A percentile compares a stretch with the other conserved stretches of the same genome.
Evolutionary conservation across 2,329 filamentous ascomycete species (phyloP).

Genomic region (Seiridium unicorne): DNA sequence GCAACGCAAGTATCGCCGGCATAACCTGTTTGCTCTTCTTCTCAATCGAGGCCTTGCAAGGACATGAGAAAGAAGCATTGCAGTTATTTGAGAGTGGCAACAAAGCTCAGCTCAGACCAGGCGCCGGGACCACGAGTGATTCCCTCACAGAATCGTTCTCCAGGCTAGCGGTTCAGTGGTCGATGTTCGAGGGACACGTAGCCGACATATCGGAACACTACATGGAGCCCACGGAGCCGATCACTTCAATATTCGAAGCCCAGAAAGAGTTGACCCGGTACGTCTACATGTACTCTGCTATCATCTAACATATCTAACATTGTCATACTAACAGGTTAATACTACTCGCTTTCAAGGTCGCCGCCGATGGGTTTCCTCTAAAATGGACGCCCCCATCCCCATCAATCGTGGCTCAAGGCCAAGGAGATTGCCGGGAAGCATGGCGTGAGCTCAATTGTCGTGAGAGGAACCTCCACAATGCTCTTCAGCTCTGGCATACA

Average conservation of each 20-base stretch:
- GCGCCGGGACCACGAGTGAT: neutral
- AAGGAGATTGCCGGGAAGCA: neutral
- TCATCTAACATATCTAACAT: neutral
- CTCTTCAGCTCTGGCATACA: neutral
- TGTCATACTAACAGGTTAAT: neutral
- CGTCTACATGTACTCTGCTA: neutral
- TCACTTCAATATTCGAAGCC: neutral
- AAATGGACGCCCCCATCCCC: neutral
- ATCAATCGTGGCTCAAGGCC: neutral
- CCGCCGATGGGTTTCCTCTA: neutral
- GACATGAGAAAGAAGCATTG: constrained; percentile 1
- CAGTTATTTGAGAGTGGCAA: neutral
- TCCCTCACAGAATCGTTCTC: neutral
- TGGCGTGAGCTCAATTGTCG: neutral
- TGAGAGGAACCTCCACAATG: neutral
- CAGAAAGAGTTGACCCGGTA: neutral
- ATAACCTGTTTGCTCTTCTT: constrained; percentile 4
- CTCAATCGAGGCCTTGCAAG: constrained; percentile 2
- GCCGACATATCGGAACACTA: neutral
- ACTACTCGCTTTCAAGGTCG: neutral
- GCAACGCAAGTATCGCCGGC: neutral
- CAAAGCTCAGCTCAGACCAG: neutral
- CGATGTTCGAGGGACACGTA: neutral
- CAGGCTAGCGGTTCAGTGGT: neutral
- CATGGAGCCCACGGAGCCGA: neutral